phyloP scores from a whole-genome alignment of 768 basidiomycete genomes.

The Sutorius australiensis region DNA sequence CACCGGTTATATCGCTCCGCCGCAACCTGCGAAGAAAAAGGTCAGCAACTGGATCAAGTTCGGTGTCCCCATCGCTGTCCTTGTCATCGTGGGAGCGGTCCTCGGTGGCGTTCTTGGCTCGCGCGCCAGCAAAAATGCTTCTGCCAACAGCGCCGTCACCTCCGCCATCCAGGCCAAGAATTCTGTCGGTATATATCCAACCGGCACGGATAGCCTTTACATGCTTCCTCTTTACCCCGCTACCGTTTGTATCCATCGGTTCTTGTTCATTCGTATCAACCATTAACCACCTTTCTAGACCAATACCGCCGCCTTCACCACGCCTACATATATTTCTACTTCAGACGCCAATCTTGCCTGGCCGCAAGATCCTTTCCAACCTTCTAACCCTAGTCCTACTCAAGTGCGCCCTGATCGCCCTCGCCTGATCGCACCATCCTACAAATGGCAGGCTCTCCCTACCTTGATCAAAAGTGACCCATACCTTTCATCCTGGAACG shows the following conservation, averaged over 20 bases:
- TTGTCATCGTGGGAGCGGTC: slow-evolving; percentile 63
- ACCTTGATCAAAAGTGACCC: slow-evolving; percentile 74
- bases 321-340: slow-evolving; percentile 66
- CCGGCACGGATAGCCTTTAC: slow-evolving; percentile 74
- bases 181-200: slow-evolving; percentile 64
- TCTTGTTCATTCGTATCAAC: background rate
- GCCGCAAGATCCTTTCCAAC: slow-evolving; percentile 77
- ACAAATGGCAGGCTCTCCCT: slow-evolving; percentile 87
- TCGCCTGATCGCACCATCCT: slow-evolving; percentile 83
- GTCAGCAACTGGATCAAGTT: slow-evolving; percentile 72
- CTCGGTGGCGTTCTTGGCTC: slow-evolving; percentile 80
- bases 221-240: slow-evolving; percentile 85
- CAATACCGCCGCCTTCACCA: slow-evolving; percentile 64
- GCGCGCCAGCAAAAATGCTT: slow-evolving; percentile 42
- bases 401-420: slow-evolving; percentile 75
- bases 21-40: slow-evolving; percentile 44
- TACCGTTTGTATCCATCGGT: slow-evolving; percentile 54
- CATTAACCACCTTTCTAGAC: slow-evolving; percentile 43
- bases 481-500: slow-evolving; percentile 87
- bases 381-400: slow-evolving; percentile 58
- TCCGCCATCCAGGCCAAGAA: slow-evolving; percentile 57
- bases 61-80: slow-evolving; percentile 61
- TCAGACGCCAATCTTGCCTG: slow-evolving; percentile 54
- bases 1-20: slow-evolving; percentile 62
- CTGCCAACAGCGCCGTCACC: slow-evolving; percentile 37